Evolutionary conservation across 2,329 filamentous ascomycete genomes (phyloP).

Genomic region (Penicillium sp.): DNA sequence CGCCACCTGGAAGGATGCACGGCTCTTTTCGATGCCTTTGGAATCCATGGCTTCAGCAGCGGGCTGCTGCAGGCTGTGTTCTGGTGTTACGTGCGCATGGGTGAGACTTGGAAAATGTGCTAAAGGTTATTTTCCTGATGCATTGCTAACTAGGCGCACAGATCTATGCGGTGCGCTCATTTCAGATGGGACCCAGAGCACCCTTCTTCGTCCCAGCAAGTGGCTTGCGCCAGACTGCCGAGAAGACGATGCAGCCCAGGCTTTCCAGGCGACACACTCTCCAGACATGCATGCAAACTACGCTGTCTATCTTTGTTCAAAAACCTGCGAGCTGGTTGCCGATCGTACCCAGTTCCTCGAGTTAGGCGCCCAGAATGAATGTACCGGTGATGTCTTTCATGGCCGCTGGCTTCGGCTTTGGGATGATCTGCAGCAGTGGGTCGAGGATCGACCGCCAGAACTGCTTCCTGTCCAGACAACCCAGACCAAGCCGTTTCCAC

Average conservation of each 20-base stretch:
- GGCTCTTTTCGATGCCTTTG: constrained; percentile 54
- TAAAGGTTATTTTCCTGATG: not conserved
- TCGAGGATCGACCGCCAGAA: constrained; percentile 49
- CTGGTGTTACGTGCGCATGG: constrained; percentile 62
- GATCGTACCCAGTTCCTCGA: constrained; percentile 54
- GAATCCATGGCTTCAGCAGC: constrained; percentile 54
- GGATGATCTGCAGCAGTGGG: constrained; percentile 55
- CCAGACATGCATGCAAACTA: constrained; percentile 63
- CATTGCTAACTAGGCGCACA: constrained; percentile 23
- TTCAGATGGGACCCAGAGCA: constrained; percentile 52
- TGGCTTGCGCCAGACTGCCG: constrained; percentile 50
- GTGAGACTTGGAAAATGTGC: constrained; percentile 29
- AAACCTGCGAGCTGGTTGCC: constrained; percentile 54
- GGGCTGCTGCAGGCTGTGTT: constrained; percentile 58
- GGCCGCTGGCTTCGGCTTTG: constrained; percentile 53
- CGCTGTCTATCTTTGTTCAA: constrained; percentile 59
- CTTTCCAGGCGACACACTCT: constrained; percentile 41
- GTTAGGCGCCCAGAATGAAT: constrained; percentile 51
- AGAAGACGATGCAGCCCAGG: constrained; percentile 38
- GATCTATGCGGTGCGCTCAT: constrained; percentile 60
- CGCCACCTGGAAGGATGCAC: constrained; percentile 61
- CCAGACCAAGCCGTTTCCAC: constrained; percentile 52
- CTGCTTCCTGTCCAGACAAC: constrained; percentile 50
- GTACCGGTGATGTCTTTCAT: constrained; percentile 44
- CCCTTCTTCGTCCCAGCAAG: constrained; percentile 52